Conservation (phyloP, 495 filamentous ascomycete species). For the Aspergillus kassunensis region DNA sequence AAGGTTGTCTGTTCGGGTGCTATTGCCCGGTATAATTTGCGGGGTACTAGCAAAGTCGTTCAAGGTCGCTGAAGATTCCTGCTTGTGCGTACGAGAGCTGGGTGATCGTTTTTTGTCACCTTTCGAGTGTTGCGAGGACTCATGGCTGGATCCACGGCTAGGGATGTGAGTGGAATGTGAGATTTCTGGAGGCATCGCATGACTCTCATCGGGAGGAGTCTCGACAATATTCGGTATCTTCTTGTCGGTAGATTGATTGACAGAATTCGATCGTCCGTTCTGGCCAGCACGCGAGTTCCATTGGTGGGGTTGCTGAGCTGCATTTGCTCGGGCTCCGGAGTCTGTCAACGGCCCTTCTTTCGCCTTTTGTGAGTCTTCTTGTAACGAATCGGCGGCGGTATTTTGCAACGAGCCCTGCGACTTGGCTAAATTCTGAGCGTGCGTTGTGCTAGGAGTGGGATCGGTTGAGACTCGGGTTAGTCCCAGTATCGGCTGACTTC, state of each 20-base stretch:
- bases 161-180: conserved; percentile 33
- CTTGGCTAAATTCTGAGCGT: conserved; percentile 23
- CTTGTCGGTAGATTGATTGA: conserved; percentile 33
- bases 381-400: conserved; percentile 20
- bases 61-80: conserved; percentile 28
- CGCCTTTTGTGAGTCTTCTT: conserved; percentile 27
- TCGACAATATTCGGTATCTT: conserved; percentile 67
- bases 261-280: conserved; percentile 45
- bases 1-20: conserved; percentile 67
- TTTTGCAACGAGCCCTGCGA: conserved; percentile 21
- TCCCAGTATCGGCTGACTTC: conserved; percentile 51
- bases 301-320: conserved; percentile 30
- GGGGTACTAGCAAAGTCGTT: conserved; percentile 37
- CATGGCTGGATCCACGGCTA: conserved; percentile 55
- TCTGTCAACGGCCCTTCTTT: conserved; percentile 13
- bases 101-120: conserved; percentile 24
- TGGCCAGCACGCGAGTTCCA: conserved; percentile 44
- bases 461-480: conserved; percentile 73
- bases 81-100: conserved; percentile 23
- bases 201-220: conserved; percentile 50
- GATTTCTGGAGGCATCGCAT: conserved; percentile 23
- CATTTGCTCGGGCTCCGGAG: conserved; percentile 12
- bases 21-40: conserved; percentile 63
- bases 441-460: conserved; percentile 49
- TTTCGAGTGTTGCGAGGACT: conserved; percentile 26